Evolutionary conservation across 2,329 filamentous ascomycete species (phyloP), one percentile per base, ranked within the genome.

Genomic region (Fusarium cyanostomum): DNA sequence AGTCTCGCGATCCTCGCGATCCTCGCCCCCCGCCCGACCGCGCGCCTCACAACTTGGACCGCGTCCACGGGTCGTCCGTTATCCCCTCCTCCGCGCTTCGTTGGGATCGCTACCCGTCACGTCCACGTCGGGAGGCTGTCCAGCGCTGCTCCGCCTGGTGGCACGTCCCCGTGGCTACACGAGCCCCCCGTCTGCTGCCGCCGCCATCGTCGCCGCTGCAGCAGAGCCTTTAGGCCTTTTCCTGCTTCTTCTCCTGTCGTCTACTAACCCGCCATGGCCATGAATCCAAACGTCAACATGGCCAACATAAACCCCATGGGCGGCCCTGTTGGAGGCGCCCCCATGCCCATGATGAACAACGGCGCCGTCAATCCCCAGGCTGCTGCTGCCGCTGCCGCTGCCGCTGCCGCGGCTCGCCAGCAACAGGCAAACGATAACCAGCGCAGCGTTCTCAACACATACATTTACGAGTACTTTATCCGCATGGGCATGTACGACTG

Each of bases 401-500:
- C 72, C 35, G 70, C 72, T 43, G 72, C 72, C 49, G 71, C 72
- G 46, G 70, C 60, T 64, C 70, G 68, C 56, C 79, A 80, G 56
- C 77, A 79, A 62, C 79, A 77, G 64, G 75, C 76, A 59, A 80
- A 77, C 64, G 80, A 82, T 44, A 76, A 74, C 59, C 81, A 80
- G 67, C 86, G 84, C 64, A 79, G 83, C 44, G 79, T 88, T 58
- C 84, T 95, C 48, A 94, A 94, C 79, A 94, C 92, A 16, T 94
- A 94, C 76, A 95, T 95, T 67, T 95, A 94, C 82, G 92, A 95
- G 73, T 94, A 95, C 76, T 94, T 98, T 66, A 82, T 97, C 67
- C 92, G 91, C 72, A 91, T 92, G 75, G 86, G 88, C 68, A 92
- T 97, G 84, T 90, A 86, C 73, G 91, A 95, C 66, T 90, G 91